These are phyloP conservation scores for Gossypium lobatum DNA, from an alignment of 441 rosid species.

Conservation along the genomic window DNA sequence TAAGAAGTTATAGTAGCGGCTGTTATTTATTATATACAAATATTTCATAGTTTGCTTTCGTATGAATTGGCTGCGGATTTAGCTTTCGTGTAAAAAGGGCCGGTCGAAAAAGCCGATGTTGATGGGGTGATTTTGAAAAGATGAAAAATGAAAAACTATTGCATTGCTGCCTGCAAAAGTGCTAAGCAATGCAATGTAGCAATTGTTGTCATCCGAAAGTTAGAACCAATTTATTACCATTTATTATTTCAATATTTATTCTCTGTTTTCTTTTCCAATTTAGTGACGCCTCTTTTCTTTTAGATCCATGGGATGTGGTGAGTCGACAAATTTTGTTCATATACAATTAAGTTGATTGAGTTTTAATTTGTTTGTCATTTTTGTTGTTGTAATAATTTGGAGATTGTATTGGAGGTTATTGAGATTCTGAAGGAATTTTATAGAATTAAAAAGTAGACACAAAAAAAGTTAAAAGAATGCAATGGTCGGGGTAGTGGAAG, in stretches of 20 bases:
- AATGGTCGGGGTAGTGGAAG: too few species aligned
- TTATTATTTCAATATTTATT: neutral
- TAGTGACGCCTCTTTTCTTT: neutral
- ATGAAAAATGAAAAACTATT: neutral
- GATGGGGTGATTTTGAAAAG: neutral
- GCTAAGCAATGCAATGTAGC: neutral
- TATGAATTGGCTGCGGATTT: too few species aligned
- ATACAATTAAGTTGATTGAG: neutral
- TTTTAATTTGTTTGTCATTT: too few species aligned
- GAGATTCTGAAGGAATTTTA: too few species aligned
- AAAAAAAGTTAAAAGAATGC: too few species aligned
- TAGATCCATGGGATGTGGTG: neutral
- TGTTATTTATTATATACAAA: neutral
- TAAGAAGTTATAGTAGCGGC: constrained; percentile 24
- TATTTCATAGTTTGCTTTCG: neutral
- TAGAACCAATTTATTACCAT: neutral
- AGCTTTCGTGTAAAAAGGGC: too few species aligned
- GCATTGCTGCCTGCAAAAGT: neutral
- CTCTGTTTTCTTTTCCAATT: neutral
- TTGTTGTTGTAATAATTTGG: too few species aligned
- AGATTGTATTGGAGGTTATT: too few species aligned
- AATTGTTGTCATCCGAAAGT: neutral
- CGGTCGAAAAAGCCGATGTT: neutral
- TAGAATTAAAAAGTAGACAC: too few species aligned
- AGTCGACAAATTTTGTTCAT: neutral